phyloP scores from a whole-genome alignment of 2,329 filamentous ascomycete genomes.

The Xylaria sp. region DNA sequence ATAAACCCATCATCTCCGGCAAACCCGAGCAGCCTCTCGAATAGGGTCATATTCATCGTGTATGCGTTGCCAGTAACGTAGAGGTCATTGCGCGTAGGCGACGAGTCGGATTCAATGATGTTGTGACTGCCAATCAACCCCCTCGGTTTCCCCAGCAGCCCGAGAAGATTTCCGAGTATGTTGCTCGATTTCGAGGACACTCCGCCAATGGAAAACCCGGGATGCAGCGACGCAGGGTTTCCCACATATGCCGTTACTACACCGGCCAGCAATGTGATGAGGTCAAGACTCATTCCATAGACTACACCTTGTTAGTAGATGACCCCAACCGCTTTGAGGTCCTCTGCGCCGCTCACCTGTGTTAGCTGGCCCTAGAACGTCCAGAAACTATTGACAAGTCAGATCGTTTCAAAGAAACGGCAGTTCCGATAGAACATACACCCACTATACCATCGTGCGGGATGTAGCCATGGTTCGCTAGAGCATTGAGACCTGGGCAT shows the following conservation, averaged over 20 bases:
- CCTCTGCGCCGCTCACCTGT: conserved; percentile 35
- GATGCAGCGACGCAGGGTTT: conserved; percentile 60
- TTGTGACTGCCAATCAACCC: conserved; percentile 64
- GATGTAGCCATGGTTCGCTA: conserved; percentile 48
- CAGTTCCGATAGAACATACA: conserved; percentile 20
- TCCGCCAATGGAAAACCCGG: conserved; percentile 64
- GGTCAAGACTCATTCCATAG: conserved; percentile 59
- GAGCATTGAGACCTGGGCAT: conserved; percentile 47
- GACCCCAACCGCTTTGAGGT: neutral
- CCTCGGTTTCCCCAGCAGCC: conserved; percentile 57
- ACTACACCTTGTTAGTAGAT: conserved; percentile 39
- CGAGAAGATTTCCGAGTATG: conserved; percentile 55
- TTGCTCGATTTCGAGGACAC: conserved; percentile 52
- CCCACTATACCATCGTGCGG: conserved; percentile 44
- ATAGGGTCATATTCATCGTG: conserved; percentile 62
- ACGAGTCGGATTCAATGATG: conserved; percentile 64
- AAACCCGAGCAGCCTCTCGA: conserved; percentile 58
- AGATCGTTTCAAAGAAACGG: conserved; percentile 8
- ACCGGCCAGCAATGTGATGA: conserved; percentile 55
- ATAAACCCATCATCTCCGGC: conserved; percentile 50
- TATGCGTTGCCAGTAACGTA: conserved; percentile 62
- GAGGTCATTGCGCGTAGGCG: conserved; percentile 62
- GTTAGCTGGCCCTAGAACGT: conserved; percentile 51
- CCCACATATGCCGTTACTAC: conserved; percentile 61
- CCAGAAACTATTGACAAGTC: conserved; percentile 25